A percentile compares a stretch with the other conserved stretches of the same genome.
Evolutionary conservation across 768 basidiomycete genomes (phyloP).

Genomic region (Termitomyces sp.): DNA sequence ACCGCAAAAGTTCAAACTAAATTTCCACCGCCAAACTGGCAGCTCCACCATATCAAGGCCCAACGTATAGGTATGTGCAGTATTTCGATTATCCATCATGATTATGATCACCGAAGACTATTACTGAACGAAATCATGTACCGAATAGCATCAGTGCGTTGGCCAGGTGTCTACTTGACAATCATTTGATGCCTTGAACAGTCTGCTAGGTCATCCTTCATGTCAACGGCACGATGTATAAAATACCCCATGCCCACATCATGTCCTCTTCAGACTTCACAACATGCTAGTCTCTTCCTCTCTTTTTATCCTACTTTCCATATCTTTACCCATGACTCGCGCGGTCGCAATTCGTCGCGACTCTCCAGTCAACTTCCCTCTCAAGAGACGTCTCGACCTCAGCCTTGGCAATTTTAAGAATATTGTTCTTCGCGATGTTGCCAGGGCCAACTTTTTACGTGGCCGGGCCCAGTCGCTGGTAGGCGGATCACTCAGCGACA

Average conservation of each 20-base stretch:
- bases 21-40: no score
- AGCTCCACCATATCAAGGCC: no score
- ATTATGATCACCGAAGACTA: not conserved
- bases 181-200: not conserved
- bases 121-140: not conserved
- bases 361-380: slow-evolving; percentile 40
- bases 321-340: slow-evolving; percentile 41
- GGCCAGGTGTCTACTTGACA: not conserved
- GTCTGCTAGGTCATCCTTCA: no score
- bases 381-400: slow-evolving; percentile 41
- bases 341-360: slow-evolving; percentile 34
- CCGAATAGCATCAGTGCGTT: not conserved
- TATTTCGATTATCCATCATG: not conserved
- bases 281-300: slow-evolving; percentile 15
- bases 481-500: not conserved
- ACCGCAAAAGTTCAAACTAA: not conserved
- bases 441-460: slow-evolving; percentile 42
- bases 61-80: no score
- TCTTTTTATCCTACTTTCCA: slow-evolving; percentile 39
- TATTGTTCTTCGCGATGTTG: slow-evolving; percentile 46
- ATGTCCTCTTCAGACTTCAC: not conserved
- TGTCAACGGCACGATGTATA: not conserved
- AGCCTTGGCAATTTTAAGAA: slow-evolving; percentile 45
- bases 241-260: not conserved
- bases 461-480: slow-evolving; percentile 30